Evolutionary conservation across 148 eudicot genomes (phyloP).

Genomic region (Amaranthus cruentus): DNA sequence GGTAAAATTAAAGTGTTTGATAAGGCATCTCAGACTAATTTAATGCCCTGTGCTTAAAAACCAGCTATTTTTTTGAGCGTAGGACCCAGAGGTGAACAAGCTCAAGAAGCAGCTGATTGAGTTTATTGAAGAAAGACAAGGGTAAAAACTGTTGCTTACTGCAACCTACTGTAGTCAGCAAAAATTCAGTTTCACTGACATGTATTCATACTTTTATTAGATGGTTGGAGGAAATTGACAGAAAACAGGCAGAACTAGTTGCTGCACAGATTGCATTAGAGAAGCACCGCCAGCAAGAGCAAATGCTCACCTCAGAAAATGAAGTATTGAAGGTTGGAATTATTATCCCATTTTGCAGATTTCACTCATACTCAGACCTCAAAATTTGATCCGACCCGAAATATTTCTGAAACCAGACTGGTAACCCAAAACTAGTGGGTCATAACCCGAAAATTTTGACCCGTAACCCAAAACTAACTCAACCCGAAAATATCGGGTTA

Average conservation of each 20-base stretch:
- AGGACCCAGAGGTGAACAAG: constrained; percentile 56
- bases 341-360: constrained; percentile 1
- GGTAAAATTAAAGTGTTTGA: constrained; percentile 29
- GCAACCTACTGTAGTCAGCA: background rate
- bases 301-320: constrained; percentile 58
- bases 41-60: constrained; percentile 9
- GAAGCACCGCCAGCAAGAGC: constrained; percentile 55
- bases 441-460: too few relatives aligned
- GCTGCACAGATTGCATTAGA: constrained; percentile 71
- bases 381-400: too few relatives aligned
- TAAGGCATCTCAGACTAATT: background rate
- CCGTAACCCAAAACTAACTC: too few relatives aligned
- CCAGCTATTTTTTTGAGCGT: constrained; percentile 19
- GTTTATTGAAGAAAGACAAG: constrained; percentile 72
- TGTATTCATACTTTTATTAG: constrained; percentile 28
- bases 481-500: too few relatives aligned
- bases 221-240: constrained; percentile 89
- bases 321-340: constrained; percentile 69
- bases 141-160: constrained; percentile 35
- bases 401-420: too few relatives aligned
- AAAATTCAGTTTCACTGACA: constrained; percentile 10
- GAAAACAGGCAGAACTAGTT: constrained; percentile 66
- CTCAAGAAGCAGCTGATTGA: constrained; percentile 70
- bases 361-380: background rate
- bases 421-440: too few relatives aligned